phyloP scores from a whole-genome alignment of 305 asterid species.

The Solanum chacoense region DNA sequence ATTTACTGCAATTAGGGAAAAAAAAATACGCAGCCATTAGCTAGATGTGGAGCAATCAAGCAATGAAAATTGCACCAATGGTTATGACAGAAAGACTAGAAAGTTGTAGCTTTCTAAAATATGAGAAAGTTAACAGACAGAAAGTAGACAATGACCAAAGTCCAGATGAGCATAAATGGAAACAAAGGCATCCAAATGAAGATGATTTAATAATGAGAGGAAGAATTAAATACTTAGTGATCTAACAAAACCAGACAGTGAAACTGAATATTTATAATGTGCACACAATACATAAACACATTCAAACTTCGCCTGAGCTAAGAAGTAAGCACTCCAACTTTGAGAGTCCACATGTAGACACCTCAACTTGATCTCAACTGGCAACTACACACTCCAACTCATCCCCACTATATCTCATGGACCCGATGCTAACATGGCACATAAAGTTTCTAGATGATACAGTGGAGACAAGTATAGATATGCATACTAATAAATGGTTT shows the following conservation, averaged over 20 bases:
- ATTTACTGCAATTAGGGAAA: background rate
- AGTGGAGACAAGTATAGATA: background rate
- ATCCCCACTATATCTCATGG: background rate
- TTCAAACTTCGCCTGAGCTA: background rate
- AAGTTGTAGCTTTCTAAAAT: background rate
- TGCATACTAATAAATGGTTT: background rate
- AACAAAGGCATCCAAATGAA: background rate
- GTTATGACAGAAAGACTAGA: background rate
- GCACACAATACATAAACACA: background rate
- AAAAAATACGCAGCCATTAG: background rate
- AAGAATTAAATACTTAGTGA: background rate
- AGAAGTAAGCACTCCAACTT: background rate
- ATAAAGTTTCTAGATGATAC: background rate
- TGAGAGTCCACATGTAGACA: background rate
- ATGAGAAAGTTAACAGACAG: background rate
- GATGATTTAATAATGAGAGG: background rate
- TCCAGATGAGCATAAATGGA: background rate
- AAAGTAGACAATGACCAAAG: background rate
- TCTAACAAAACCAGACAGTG: background rate
- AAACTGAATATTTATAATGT: background rate
- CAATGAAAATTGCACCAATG: background rate
- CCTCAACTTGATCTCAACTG: background rate
- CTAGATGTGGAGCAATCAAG: background rate
- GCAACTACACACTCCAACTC: background rate
- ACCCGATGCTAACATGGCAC: background rate